Evolutionary conservation across 495 filamentous ascomycete species (phyloP).

Genomic region (Hypoxylon intermedium): DNA sequence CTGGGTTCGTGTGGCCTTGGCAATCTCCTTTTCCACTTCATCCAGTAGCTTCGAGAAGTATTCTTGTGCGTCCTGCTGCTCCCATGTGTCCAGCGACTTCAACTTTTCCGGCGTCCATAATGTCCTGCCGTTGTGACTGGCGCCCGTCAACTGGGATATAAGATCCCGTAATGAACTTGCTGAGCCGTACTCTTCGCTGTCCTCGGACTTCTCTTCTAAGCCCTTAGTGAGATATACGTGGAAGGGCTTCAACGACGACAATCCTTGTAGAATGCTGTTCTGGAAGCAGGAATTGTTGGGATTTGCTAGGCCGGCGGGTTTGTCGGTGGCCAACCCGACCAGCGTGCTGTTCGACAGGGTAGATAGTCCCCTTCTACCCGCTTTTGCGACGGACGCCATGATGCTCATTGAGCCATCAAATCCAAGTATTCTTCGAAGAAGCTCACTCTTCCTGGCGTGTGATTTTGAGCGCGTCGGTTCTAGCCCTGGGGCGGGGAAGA

Average conservation of each 20-base stretch:
- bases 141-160: constrained; percentile 70
- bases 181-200: constrained; percentile 35
- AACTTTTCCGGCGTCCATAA: constrained; percentile 80
- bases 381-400: constrained; percentile 46
- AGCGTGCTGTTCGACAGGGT: constrained; percentile 56
- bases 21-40: constrained; percentile 80
- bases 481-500: constrained; percentile 40
- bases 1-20: constrained; percentile 53
- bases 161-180: constrained; percentile 65
- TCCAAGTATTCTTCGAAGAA: constrained; percentile 70
- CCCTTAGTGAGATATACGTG: constrained; percentile 56
- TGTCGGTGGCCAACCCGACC: constrained; percentile 45
- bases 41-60: constrained; percentile 92
- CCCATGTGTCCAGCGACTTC: constrained; percentile 88
- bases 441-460: constrained; percentile 70
- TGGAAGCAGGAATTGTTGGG: constrained; percentile 96
- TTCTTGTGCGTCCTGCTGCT: constrained; percentile 98
- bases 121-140: constrained; percentile 69
- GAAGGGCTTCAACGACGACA: constrained; percentile 76
- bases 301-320: constrained; percentile 83
- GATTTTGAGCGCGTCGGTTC: constrained; percentile 29
- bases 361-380: constrained; percentile 54
- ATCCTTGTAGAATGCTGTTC: constrained; percentile 90
- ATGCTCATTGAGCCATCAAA: constrained; percentile 60
- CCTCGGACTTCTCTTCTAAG: constrained; percentile 43